Conservation (phyloP, 129 eudicot species). For the Glebionis coronaria region DNA sequence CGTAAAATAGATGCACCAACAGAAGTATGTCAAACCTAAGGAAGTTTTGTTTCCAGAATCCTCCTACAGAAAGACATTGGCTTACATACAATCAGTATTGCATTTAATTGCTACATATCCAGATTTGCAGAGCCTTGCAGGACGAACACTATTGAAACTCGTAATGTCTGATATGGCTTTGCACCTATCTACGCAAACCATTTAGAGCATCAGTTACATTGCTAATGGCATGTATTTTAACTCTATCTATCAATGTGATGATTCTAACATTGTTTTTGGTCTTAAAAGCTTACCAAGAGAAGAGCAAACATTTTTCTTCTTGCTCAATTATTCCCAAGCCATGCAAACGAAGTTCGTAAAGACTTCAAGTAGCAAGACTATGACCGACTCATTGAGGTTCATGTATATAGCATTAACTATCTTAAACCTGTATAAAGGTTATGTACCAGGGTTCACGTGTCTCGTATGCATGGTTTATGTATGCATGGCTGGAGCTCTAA, state of each 20-base stretch:
- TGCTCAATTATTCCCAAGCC: constrained; percentile 37
- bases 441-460: too few species aligned
- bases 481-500: too few species aligned
- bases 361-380: constrained; percentile 25
- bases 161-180: constrained; percentile 37
- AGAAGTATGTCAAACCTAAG: too few species aligned
- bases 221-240: constrained; percentile 47
- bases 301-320: constrained; percentile 34
- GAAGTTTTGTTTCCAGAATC: too few species aligned
- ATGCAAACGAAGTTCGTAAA: constrained; percentile 21
- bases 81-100: too few species aligned
- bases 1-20: too few species aligned
- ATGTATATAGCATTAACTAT: constrained; percentile 29
- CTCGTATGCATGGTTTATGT: too few species aligned
- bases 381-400: constrained; percentile 22
- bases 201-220: constrained; percentile 27
- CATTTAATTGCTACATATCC: constrained; percentile 48
- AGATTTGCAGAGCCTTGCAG: constrained; percentile 43
- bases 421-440: too few species aligned
- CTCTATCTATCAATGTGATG: too few species aligned
- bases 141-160: constrained; percentile 39
- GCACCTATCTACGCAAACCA: constrained; percentile 61
- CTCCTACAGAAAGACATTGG: too few species aligned
- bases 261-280: constrained; percentile 46
- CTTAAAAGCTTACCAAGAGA: constrained; percentile 48